These are phyloP conservation scores for Saccharomycopsis olivae DNA, from an alignment of 805 yeast genomes.

Conservation along the genomic window DNA sequence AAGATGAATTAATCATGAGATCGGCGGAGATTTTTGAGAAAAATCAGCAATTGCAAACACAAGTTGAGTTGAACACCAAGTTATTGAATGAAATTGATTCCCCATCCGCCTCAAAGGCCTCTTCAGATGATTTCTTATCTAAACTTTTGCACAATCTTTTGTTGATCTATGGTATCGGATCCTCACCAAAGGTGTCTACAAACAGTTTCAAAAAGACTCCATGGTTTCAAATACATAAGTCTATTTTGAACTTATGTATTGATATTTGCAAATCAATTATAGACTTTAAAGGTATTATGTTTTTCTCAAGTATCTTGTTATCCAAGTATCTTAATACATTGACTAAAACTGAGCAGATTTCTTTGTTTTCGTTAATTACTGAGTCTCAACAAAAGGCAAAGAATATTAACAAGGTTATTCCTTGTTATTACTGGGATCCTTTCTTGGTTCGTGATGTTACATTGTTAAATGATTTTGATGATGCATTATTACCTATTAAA, in stretches of 20 bases:
- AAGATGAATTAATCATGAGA: constrained; percentile 11
- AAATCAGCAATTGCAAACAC: constrained; percentile 17
- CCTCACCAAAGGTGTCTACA: constrained; percentile 25
- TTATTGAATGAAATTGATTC: constrained; percentile 7
- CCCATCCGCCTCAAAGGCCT: not conserved
- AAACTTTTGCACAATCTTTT: constrained; percentile 40
- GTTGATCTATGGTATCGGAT: constrained; percentile 42
- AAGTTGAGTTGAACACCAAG: constrained; percentile 15
- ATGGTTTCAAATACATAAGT: constrained; percentile 52
- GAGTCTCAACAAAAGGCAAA: constrained; percentile 22
- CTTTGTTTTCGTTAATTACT: constrained; percentile 28
- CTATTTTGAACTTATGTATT: constrained; percentile 41
- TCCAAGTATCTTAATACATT: constrained; percentile 46
- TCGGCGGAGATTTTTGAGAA: constrained; percentile 11
- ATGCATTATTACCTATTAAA: constrained; percentile 14
- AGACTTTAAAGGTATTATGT: constrained; percentile 33
- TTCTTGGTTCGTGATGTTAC: constrained; percentile 43
- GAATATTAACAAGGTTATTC: constrained; percentile 21
- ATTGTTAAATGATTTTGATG: constrained; percentile 23
- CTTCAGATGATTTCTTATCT: constrained; percentile 5
- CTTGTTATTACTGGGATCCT: constrained; percentile 62
- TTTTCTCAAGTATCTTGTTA: constrained; percentile 43
- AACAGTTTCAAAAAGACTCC: constrained; percentile 25
- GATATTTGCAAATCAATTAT: constrained; percentile 41
- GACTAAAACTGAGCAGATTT: constrained; percentile 46